Conservation (phyloP, 129 eudicot genomes). For the Pseudognaphalium luteoalbum region DNA sequence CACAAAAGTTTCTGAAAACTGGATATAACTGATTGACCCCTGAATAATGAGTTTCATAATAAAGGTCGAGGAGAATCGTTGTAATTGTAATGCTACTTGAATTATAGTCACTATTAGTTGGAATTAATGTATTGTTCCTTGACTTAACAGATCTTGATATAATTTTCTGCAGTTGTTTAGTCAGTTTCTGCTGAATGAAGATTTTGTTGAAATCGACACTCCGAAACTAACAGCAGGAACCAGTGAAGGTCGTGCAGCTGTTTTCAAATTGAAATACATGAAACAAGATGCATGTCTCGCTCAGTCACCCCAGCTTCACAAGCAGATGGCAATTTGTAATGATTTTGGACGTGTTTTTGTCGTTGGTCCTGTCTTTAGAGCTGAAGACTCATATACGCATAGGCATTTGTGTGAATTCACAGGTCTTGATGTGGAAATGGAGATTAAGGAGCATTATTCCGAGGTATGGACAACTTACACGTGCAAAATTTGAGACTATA, state of each 20-base stretch:
- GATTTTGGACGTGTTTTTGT: conserved; percentile 81
- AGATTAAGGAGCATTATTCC: conserved; percentile 73
- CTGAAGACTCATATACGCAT: conserved; percentile 88
- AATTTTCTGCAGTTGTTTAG: conserved; percentile 63
- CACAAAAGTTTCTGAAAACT: background rate
- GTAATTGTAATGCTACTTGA: background rate
- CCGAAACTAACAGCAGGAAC: conserved; percentile 86
- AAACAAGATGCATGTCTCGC: conserved; percentile 89
- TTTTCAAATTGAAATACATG: conserved; percentile 76
- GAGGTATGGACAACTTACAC: conserved; percentile 50
- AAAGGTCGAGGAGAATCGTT: background rate
- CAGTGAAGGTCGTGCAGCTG: conserved; percentile 96
- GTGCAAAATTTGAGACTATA: background rate
- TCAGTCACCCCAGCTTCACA: conserved; percentile 94
- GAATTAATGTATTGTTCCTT: background rate
- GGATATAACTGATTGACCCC: background rate
- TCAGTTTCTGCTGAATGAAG: conserved; percentile 57
- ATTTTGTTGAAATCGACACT: conserved; percentile 66
- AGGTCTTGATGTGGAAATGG: conserved; percentile 97
- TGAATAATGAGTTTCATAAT: background rate
- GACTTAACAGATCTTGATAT: background rate
- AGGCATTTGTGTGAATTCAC: conserved; percentile 90
- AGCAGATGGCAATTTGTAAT: conserved; percentile 92
- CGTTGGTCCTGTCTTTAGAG: conserved; percentile 93
- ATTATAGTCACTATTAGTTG: background rate